These are phyloP conservation scores for Blastocystis hominis DNA, from an alignment of 352 stramenopile genomes.

Conservation along the genomic window DNA sequence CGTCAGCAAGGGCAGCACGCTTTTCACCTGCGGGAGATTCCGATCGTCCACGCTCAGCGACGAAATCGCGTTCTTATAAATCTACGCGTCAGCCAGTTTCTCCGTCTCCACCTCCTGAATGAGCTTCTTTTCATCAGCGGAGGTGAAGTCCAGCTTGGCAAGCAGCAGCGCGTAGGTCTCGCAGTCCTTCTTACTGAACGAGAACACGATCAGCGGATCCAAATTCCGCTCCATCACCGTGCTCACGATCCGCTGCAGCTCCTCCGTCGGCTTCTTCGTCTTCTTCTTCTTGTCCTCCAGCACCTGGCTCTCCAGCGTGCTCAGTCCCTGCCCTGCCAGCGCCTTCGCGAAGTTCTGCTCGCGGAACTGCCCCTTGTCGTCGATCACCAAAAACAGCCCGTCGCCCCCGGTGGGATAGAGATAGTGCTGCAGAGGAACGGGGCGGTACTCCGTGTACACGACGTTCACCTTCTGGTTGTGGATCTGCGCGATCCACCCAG, in stretches of 20 bases:
- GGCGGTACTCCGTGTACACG: slow-evolving; percentile 99
- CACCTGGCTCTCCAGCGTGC: slow-evolving; percentile 62
- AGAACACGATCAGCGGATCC: slow-evolving; percentile 96
- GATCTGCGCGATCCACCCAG: slow-evolving; percentile 91
- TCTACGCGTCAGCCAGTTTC: slow-evolving; percentile 61
- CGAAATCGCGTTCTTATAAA: slow-evolving; percentile 94
- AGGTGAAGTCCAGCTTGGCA: slow-evolving; percentile 79
- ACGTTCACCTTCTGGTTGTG: slow-evolving; percentile 98
- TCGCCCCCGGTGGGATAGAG: slow-evolving; percentile 88
- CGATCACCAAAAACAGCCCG: slow-evolving; percentile 93
- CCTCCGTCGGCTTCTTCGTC: slow-evolving; percentile 67
- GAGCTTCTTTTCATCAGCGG: slow-evolving; percentile 90
- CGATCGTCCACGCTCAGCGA: slow-evolving; percentile 88
- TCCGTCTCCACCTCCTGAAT: slow-evolving; percentile 73
- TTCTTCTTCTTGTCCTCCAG: slow-evolving; percentile 76
- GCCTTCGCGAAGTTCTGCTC: slow-evolving; percentile 90
- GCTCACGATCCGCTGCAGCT: slow-evolving; percentile 93
- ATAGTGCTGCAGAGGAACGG: slow-evolving; percentile 95
- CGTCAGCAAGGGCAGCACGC: slow-evolving; percentile 87
- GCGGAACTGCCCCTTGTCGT: slow-evolving; percentile 94
- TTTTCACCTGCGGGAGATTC: slow-evolving; percentile 88
- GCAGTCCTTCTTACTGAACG: slow-evolving; percentile 96
- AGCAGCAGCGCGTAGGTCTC: slow-evolving; percentile 72
- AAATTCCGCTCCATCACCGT: slow-evolving; percentile 88
- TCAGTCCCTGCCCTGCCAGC: slow-evolving; percentile 71